phyloP scores from a whole-genome alignment of 495 filamentous ascomycete species.

The Lentithecium fluviatile region DNA sequence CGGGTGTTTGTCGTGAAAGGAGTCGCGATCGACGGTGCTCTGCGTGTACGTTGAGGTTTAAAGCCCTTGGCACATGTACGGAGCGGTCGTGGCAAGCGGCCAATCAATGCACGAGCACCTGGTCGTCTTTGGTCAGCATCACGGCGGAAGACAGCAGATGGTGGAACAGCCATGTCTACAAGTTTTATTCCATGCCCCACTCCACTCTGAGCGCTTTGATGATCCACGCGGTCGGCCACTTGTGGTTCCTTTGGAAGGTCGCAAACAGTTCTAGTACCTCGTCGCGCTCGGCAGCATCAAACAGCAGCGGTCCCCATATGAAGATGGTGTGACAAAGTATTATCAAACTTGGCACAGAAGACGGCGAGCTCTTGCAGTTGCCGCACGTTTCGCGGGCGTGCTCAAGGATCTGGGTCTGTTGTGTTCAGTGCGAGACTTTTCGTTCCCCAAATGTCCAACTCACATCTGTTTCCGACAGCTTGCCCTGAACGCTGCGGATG shows the following conservation, averaged over 20 bases:
- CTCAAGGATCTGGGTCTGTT: conserved; percentile 5
- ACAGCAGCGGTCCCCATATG: conserved; percentile 16
- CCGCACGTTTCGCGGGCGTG: conserved; percentile 15
- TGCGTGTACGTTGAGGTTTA: too few species aligned
- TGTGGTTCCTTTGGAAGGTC: conserved; percentile 1
- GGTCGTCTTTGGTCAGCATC: background rate
- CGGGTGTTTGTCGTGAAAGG: too few species aligned
- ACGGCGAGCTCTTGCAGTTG: conserved; percentile 9
- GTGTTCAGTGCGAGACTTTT: background rate
- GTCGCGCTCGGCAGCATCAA: background rate
- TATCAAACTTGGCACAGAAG: conserved; percentile 3
- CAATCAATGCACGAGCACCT: too few species aligned
- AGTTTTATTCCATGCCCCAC: background rate
- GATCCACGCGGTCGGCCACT: conserved; percentile 19
- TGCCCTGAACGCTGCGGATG: background rate
- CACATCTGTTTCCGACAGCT: conserved; percentile 1
- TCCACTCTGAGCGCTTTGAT: background rate
- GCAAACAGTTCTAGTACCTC: conserved; percentile 8
- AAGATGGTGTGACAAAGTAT: conserved; percentile 16
- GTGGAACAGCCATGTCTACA: background rate
- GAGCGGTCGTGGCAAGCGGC: too few species aligned
- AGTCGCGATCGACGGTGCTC: too few species aligned
- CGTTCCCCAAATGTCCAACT: background rate
- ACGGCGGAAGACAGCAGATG: background rate
- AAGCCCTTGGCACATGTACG: too few species aligned